phyloP scores from a whole-genome alignment of 106 monocot species.

The Phalaenopsis equestris region DNA sequence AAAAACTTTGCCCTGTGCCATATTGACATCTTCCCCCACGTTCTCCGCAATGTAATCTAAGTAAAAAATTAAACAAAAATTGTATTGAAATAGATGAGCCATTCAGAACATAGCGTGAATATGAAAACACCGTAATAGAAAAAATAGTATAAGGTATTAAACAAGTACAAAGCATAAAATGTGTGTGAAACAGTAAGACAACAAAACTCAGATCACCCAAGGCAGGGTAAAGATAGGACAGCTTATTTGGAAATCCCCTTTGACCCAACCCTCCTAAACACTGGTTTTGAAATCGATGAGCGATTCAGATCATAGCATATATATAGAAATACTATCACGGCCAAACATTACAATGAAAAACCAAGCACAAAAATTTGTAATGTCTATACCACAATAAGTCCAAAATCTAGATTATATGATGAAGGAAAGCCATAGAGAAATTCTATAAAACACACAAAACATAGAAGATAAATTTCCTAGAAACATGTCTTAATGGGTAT shows the following conservation, averaged over 20 bases:
- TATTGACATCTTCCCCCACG: constrained; percentile 84
- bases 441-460: not conserved
- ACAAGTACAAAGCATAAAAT: not conserved
- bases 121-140: not conserved
- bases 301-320: not conserved
- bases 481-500: not conserved
- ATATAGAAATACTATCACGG: not conserved
- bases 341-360: not conserved
- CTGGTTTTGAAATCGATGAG: not conserved
- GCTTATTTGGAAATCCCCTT: not conserved
- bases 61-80: constrained; percentile 8
- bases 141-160: not conserved
- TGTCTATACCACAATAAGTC: not conserved
- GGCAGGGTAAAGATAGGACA: not conserved
- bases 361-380: not conserved
- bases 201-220: not conserved
- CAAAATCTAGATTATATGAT: not conserved
- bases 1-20: constrained; percentile 89
- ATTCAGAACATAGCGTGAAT: not conserved
- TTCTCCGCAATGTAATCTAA: constrained; percentile 82
- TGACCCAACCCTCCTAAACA: not conserved
- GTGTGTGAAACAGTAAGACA: not conserved
- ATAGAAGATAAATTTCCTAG: not conserved
- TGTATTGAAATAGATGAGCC: not conserved
- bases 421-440: not conserved